These are phyloP conservation scores for Populus euphratica DNA, from an alignment of 345 rosid species.

Conservation along the genomic window DNA sequence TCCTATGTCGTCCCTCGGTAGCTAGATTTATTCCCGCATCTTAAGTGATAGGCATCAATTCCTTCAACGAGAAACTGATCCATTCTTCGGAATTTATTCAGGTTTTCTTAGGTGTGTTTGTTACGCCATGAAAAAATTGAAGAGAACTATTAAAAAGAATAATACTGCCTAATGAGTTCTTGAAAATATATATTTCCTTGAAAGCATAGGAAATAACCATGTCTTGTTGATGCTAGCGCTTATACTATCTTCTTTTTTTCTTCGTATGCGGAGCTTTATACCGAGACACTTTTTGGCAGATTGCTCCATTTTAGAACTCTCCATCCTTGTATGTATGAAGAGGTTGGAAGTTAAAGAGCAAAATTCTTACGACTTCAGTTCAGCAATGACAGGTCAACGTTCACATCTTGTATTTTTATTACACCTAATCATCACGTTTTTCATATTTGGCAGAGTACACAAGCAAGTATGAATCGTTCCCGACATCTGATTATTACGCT, in stretches of 20 bases:
- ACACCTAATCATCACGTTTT: neutral
- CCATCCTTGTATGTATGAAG: conserved; percentile 80
- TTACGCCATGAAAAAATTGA: too few species aligned
- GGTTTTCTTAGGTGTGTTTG: neutral
- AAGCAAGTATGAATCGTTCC: conserved; percentile 66
- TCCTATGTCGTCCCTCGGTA: neutral
- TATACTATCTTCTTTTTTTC: neutral
- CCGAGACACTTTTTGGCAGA: conserved; percentile 38
- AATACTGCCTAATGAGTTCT: neutral
- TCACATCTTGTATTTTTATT: neutral
- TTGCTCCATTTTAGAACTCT: conserved; percentile 86
- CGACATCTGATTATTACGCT: conserved; percentile 70
- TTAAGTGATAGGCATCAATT: neutral
- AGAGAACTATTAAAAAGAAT: neutral
- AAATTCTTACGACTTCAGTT: conserved; percentile 70
- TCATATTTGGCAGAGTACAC: conserved; percentile 65
- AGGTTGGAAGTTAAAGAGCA: conserved; percentile 86
- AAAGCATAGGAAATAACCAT: neutral
- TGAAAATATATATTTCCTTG: neutral
- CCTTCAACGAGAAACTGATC: neutral
- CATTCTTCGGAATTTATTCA: neutral
- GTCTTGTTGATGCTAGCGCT: neutral
- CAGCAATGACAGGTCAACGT: conserved; percentile 76
- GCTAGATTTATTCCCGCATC: neutral
- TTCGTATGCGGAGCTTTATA: neutral